Evolutionary conservation across 495 filamentous ascomycete species (phyloP), one percentile per base, ranked within the genome.

Genomic region (Aspergillus affinis): DNA sequence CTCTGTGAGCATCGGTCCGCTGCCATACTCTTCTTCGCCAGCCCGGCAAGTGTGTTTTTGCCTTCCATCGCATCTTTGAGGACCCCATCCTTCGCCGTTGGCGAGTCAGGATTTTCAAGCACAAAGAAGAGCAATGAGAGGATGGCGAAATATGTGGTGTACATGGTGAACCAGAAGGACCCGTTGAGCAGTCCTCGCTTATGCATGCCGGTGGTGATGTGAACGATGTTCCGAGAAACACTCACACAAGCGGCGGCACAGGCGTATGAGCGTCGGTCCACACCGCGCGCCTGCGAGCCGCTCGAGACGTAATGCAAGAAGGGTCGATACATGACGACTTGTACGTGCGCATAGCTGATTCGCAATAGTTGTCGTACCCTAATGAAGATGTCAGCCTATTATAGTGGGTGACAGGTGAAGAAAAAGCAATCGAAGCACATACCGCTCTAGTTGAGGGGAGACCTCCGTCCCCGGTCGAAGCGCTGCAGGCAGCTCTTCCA

Each of bases 91-190:
- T 90, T 84, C n/a, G 86, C 88, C 4, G 79, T 84, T 4, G 82
- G 69, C 62, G 88, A 91, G 58, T 93, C 85, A 18, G 90, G 90
- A 66, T 96, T 97, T 72, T 97, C 93, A 15, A 97, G 73, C 0
- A 91, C 91, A 65, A 88, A 97, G 74, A 93, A 98, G 15, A 97
- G 78, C 58, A 98, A 75, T 0, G 92, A 92, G 10, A 98, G 79
- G 48, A 97, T 92, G 21, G 92, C 88, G 71, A 97, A 98, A 75
- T 97, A 98, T 15, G 91, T 90, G 3, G 94, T 96, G 64, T 97
- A 98, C 76, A 97, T 91, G 51, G 89, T 90, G 65, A 97, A 97
- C 94, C 94, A 98, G 75, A 93, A 96, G 0, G 92, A 90, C 0
- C 94, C 94, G 65, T 90, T 89, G 21, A 98, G 82, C 12, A 95